phyloP scores from a whole-genome alignment of 805 yeast genomes.

The Yarrowia sp. region DNA sequence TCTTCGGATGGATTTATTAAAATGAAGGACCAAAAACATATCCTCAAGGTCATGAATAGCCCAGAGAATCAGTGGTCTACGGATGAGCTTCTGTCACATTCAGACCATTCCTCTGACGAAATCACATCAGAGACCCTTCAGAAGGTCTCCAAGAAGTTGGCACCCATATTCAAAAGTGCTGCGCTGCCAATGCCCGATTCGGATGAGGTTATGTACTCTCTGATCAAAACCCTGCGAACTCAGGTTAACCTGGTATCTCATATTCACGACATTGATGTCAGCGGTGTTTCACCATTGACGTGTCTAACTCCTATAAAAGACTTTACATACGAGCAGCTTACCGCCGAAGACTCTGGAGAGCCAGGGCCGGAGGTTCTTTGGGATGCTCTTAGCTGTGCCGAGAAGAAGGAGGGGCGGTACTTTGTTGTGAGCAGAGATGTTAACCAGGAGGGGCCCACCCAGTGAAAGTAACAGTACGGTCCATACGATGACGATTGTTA shows the following conservation, averaged over 20 bases:
- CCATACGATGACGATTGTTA: not conserved
- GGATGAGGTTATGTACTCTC: not conserved
- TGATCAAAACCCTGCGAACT: conserved; percentile 13
- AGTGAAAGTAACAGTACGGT: not conserved
- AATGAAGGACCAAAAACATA: conserved; percentile 9
- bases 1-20: conserved; percentile 18
- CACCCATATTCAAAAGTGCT: conserved; percentile 11
- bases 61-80: conserved; percentile 17
- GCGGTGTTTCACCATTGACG: conserved; percentile 16
- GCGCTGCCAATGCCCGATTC: conserved; percentile 13
- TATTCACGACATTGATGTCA: conserved; percentile 24
- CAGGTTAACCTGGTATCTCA: conserved; percentile 24
- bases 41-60: conserved; percentile 11
- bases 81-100: conserved; percentile 14
- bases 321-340: conserved; percentile 16
- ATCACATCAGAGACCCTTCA: conserved; percentile 21
- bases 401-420: not conserved
- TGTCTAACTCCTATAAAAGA: conserved; percentile 15
- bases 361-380: not conserved
- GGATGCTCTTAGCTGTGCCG: conserved; percentile 16
- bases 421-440: conserved; percentile 13
- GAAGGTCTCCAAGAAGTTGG: conserved; percentile 17
- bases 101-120: conserved; percentile 9
- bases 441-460: not conserved
- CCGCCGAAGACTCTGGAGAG: conserved; percentile 11